Evolutionary conservation across 257 asterid genomes (phyloP).

Genomic region (Solanum lycopersicoides): DNA sequence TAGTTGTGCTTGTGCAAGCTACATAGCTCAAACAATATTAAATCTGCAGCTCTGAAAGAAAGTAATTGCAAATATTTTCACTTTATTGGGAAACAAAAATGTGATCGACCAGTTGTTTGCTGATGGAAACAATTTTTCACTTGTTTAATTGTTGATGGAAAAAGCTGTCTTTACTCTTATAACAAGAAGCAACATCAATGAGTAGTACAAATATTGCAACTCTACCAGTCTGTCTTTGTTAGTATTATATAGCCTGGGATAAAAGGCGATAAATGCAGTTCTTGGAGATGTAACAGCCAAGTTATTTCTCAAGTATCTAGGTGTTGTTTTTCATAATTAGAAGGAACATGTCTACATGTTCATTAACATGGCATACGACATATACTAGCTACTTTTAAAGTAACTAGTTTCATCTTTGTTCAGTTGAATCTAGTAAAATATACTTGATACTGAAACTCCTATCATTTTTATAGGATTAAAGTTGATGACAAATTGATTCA

Average conservation of each 20-base stretch:
- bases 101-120: neutral
- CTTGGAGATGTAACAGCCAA: neutral
- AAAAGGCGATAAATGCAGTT: neutral
- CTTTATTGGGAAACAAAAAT: neutral
- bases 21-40: neutral
- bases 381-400: neutral
- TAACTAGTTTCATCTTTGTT: neutral
- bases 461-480: constrained; percentile 42
- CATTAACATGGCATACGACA: neutral
- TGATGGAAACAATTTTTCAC: neutral
- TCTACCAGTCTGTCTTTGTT: neutral
- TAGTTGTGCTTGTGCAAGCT: neutral
- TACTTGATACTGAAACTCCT: neutral
- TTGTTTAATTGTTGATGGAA: neutral
- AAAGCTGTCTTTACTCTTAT: neutral
- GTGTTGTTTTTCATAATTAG: neutral
- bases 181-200: neutral
- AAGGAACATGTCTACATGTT: neutral
- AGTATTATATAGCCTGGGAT: neutral
- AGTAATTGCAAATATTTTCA: neutral
- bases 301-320: neutral
- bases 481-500: constrained; percentile 75
- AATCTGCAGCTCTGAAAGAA: neutral
- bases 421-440: neutral
- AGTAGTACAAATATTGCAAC: neutral